Base-by-base conservation (phyloP, 2,329 filamentous ascomycete species). In the Elsinoe arachidis region DNA sequence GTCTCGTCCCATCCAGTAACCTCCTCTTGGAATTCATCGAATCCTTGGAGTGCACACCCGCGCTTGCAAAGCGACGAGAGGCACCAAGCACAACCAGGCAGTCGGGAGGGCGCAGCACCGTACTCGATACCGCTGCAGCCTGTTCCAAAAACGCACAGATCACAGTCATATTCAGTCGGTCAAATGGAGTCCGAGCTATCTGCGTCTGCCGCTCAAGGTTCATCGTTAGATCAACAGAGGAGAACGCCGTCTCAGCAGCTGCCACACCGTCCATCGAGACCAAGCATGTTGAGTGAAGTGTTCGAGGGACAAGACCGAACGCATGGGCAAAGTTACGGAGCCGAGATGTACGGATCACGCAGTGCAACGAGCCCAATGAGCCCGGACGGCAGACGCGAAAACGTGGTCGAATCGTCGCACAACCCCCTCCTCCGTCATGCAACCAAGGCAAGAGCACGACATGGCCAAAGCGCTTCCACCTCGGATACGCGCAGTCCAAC, bases 81-180 rank as follows among this genome's bases (percentile, higher is more conserved):
- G 33, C 41, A 70, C 59, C 49, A 46, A 21, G n/a, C 34, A 15
- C 17, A 65, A 2, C 66, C 68, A 59, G 71, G 75, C 58, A 74
- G 64, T 15, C 38, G 72, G 33, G 80, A 92, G 61, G 72, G 76
- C 7, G 68, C 75, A 5, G 87, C 95, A 56, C 88, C 90, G 1
- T 95, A 95, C 66, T 81, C 88, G 5, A 95, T 95, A 63, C 90
- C 90, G 3, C 78, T 95, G 17, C 88, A 95, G 61, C 90, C 92
- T 0, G 93, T 89, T 0, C 88, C 88, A 1, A 97, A 97, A 72
- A 90, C 89, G 1, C 93, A 95, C 65, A 85, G 93, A 43, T 99
- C 93, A 5, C 90, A 96, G 71, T 97, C 93, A 3, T 97, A 97
- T 71, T 97, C 92, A 0, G 92, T 95, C 49, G 91, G 91, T 3